Evolutionary conservation across 2,329 filamentous ascomycete species (phyloP).

Genomic region (Aureobasidium vineae): DNA sequence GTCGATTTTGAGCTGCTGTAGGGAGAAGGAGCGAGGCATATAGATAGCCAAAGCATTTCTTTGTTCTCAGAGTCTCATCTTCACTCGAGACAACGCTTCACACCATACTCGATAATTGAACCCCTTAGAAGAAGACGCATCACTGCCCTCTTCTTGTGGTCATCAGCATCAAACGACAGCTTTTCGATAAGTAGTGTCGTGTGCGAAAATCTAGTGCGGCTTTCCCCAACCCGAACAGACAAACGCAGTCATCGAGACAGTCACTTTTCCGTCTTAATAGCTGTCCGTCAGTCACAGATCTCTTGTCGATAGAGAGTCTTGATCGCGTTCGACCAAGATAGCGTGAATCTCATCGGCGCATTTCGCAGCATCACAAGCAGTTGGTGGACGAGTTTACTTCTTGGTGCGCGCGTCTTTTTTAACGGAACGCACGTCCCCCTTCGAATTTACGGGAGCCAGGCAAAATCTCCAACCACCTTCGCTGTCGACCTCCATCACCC

Average conservation of each 20-base stretch:
- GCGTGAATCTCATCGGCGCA: neutral
- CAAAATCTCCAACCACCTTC: conserved; percentile 29
- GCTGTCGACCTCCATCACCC: conserved; percentile 28
- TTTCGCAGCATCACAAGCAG: neutral
- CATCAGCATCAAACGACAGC: neutral
- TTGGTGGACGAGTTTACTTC: neutral
- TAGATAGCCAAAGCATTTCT: neutral
- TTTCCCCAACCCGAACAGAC: conserved; percentile 12
- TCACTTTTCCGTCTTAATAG: neutral
- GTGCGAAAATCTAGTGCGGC: conserved; percentile 5
- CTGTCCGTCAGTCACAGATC: neutral
- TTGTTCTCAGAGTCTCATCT: neutral
- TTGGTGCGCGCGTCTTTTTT: neutral
- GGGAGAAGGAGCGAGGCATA: neutral
- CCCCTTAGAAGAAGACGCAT: neutral
- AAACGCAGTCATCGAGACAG: conserved; percentile 2
- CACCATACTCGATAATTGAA: conserved; percentile 1
- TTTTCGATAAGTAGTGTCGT: conserved; percentile 21
- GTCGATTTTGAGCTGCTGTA: neutral
- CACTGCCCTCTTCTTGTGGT: neutral
- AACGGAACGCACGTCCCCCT: neutral
- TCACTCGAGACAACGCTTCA: conserved; percentile 5
- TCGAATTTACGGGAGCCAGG: conserved; percentile 6
- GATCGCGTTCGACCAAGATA: neutral
- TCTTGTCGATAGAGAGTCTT: neutral